Evolutionary conservation across 352 stramenopile genomes (phyloP), one percentile per base, ranked within the genome.

Genomic region (Pythium guiyangense): DNA sequence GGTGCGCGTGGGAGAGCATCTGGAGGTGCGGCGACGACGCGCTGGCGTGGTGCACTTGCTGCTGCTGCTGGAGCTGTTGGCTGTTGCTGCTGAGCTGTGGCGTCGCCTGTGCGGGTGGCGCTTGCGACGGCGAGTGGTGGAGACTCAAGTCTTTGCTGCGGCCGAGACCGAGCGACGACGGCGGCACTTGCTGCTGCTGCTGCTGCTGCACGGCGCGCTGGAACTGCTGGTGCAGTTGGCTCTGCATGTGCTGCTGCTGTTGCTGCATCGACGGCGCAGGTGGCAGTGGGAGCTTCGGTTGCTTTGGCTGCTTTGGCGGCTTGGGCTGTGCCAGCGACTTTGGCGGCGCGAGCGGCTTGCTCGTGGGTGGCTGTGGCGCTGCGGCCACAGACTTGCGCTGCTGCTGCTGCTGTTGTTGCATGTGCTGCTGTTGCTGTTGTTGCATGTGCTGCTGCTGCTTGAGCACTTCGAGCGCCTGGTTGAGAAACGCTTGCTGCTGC

Each of bases 391-490:
- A 10, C 31, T 37, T 37, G 31, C 37, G 37, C 12, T 43, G 37
- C 37, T 43, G 37, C 37, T 43, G 31, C 31, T 37, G 31, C 31
- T 43, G 12, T 12, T 42, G 37, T 10, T 42, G 37, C 37, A 42
- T 18, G 8, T 39, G 34, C 34, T 39, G 34, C 34, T 39, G 34
- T 39, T 39, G 34, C 37, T 43, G 31, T 4, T 43, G 14, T 14
- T 29, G 55, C 14, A 35, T 29, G 18, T 37, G 34, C 25, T 54
- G 55, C 27, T 61, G 72, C 40, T 77, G 73, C 39, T 67, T 81
- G 27, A 79, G 42, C 31, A 69, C 65, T 61, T 79, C 73, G 10
- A 82, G 59, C 6, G 70, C 70, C 63, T 79, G 69, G 46, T 78
- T 66, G 20, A 78, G 60, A 44, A 81, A 75, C 12, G 64, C 72